Evolutionary conservation across 1,284 basidiomycete genomes (phyloP).

Genomic region (Cutaneotrichosporon cavernicola): DNA sequence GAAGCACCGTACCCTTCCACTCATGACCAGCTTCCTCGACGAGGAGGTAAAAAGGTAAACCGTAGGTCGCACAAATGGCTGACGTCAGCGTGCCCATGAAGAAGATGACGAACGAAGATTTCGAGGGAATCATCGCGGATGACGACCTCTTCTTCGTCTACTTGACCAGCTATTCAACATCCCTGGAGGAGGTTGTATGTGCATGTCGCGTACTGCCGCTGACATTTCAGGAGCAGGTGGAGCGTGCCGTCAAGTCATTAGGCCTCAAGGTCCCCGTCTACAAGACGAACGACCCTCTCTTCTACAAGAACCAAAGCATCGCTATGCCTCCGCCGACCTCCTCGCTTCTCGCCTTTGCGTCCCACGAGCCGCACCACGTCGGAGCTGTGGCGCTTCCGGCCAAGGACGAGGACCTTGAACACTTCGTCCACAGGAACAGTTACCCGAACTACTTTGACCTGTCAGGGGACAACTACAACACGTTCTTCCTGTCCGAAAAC

Average conservation of each 20-base stretch:
- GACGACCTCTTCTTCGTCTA: slow-evolving; percentile 72
- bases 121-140: slow-evolving; percentile 59
- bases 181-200: slow-evolving; percentile 50
- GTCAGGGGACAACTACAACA: slow-evolving; percentile 69
- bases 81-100: slow-evolving; percentile 55
- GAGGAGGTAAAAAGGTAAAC: slow-evolving; percentile 46
- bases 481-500: slow-evolving; percentile 72
- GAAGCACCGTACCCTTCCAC: slow-evolving; percentile 65
- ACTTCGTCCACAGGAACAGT: slow-evolving; percentile 66
- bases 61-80: neutral
- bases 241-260: slow-evolving; percentile 60
- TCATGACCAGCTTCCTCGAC: slow-evolving; percentile 66
- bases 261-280: slow-evolving; percentile 70
- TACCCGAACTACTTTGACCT: slow-evolving; percentile 71
- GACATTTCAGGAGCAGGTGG: slow-evolving; percentile 55
- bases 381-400: slow-evolving; percentile 40
- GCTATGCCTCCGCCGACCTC: slow-evolving; percentile 58
- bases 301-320: slow-evolving; percentile 58
- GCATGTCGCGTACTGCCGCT: neutral
- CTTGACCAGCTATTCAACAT: slow-evolving; percentile 59
- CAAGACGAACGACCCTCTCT: slow-evolving; percentile 54
- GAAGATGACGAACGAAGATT: slow-evolving; percentile 51
- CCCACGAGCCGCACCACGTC: slow-evolving; percentile 53
- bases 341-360: slow-evolving; percentile 72
- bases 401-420: slow-evolving; percentile 31